Evolutionary conservation across 1,139 yeast species (phyloP), one percentile per base, ranked within the genome.

Genomic region (Candida tetrigidarum): DNA sequence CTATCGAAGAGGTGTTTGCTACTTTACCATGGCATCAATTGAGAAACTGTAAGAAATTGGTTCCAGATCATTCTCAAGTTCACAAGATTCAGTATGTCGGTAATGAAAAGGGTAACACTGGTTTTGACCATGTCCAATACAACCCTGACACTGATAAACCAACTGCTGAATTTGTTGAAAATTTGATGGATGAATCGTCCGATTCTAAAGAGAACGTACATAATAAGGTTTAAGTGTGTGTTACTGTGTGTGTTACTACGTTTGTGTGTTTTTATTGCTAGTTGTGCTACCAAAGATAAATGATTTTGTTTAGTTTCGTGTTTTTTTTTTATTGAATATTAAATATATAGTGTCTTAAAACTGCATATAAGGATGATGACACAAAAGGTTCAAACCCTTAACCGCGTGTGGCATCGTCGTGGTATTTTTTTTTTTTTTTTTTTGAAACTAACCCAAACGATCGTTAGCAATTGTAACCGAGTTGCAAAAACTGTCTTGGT

Each of bases 21-120:
- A 71, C 66, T 52, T 69, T 78, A 56, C 84, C 84, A 42, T 81
- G 85, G 84, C 78, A 80, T 59, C 47, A 75, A 43, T 69, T 79
- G 56, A 72, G 84, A 66, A 70, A 65, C 50, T 83, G 83, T 55
- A 67, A 75, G 11, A 62, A 66, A 48, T 67, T 79, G 48, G 73
- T 80, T 53, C 83, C 83, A 18, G 84, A 79, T 58, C 69, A 72
- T 59, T 75, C 83, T 20, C 80, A 76, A 56, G 62, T 72, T 46
- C 67, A 58, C 51, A 64, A 59, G 49, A 61, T 67, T 27, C 55
- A 56, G 14, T 54, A 59, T 44, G 43, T 48, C 11, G 9, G 14
- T 8, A 50, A 50, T 20, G 36, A 45, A 18, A 50, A 51, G 38
- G 57, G 66, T 26, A 62, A 61, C 45, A 58, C 64, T 18, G 58